phyloP scores from a whole-genome alignment of 2,329 filamentous ascomycete species.

The Shiraia bambusicola region DNA sequence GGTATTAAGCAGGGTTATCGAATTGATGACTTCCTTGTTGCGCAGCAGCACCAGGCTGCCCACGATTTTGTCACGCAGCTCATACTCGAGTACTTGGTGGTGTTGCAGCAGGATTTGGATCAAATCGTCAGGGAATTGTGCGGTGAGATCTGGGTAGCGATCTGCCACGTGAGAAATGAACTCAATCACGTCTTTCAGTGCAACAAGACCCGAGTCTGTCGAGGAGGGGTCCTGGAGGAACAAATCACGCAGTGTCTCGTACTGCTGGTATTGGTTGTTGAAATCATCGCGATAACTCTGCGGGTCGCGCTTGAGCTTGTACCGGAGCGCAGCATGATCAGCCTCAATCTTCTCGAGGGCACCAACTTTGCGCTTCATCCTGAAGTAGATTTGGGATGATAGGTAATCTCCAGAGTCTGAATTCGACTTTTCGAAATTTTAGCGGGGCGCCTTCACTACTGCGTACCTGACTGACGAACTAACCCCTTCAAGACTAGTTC shows the following conservation, averaged over 20 bases:
- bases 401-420: background rate
- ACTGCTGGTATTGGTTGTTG: slow-evolving; percentile 83
- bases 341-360: slow-evolving; percentile 95
- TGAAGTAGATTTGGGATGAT: slow-evolving; percentile 2
- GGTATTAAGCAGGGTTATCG: slow-evolving; percentile 75
- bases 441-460: slow-evolving; percentile 17
- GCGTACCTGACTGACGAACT: too few species aligned
- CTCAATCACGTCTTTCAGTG: slow-evolving; percentile 88
- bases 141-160: slow-evolving; percentile 82
- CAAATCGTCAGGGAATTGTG: slow-evolving; percentile 75
- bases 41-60: slow-evolving; percentile 82
- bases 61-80: slow-evolving; percentile 91
- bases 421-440: slow-evolving; percentile 12
- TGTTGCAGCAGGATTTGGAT: slow-evolving; percentile 78
- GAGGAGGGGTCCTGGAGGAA: slow-evolving; percentile 82
- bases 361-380: slow-evolving; percentile 86
- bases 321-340: slow-evolving; percentile 71
- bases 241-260: slow-evolving; percentile 86
- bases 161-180: slow-evolving; percentile 92
- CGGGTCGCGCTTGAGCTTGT: slow-evolving; percentile 87
- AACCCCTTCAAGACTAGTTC: too few species aligned
- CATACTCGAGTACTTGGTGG: slow-evolving; percentile 77
- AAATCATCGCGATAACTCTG: slow-evolving; percentile 91
- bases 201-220: slow-evolving; percentile 75
- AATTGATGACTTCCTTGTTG: slow-evolving; percentile 91